phyloP scores from a whole-genome alignment of 2,329 filamentous ascomycete species.

The Penicillium sumatraense region DNA sequence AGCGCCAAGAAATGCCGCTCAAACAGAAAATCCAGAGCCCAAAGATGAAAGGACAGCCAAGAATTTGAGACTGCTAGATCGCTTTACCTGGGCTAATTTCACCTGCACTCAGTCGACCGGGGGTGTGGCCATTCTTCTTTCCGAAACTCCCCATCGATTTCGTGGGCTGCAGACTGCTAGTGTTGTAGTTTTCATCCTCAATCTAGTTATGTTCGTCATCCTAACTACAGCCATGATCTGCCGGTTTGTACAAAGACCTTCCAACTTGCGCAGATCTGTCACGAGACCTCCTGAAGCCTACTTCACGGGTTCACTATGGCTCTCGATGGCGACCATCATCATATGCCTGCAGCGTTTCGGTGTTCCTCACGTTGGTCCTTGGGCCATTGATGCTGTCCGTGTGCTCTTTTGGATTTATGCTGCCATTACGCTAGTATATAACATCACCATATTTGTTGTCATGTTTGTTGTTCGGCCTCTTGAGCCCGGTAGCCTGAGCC shows the following conservation, averaged over 20 bases:
- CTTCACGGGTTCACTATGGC: slow-evolving; percentile 5
- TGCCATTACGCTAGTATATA: slow-evolving; percentile 1
- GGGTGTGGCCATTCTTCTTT: slow-evolving; percentile 5
- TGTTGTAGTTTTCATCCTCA: slow-evolving; percentile 8
- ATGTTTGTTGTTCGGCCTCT: slow-evolving; percentile 7
- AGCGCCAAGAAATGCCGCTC: slow-evolving; percentile 3
- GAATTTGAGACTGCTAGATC: slow-evolving; percentile 1
- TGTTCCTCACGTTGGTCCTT: slow-evolving; percentile 4
- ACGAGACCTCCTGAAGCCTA: slow-evolving; percentile 4
- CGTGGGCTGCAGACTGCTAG: slow-evolving; percentile 3
- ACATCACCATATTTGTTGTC: slow-evolving; percentile 3
- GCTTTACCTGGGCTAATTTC: slow-evolving; percentile 5
- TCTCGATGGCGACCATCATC: slow-evolving; percentile 8
- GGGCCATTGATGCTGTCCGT: slow-evolving; percentile 1
- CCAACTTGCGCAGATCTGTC: slow-evolving; percentile 1
- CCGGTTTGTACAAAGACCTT: slow-evolving; percentile 5
- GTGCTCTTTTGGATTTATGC: slow-evolving; percentile 7
- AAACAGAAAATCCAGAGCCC: slow-evolving; percentile 4
- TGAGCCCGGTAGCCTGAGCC: slow-evolving; percentile 3
- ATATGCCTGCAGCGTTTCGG: slow-evolving; percentile 7
- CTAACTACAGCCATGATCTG: slow-evolving; percentile 1
- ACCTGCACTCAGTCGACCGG: slow-evolving; percentile 9
- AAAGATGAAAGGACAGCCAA: background rate
- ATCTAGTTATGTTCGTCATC: slow-evolving; percentile 4
- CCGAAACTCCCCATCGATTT: slow-evolving; percentile 7